phyloP scores from a whole-genome alignment of 2,329 filamentous ascomycete species.

The Diaporthe amygdali region DNA sequence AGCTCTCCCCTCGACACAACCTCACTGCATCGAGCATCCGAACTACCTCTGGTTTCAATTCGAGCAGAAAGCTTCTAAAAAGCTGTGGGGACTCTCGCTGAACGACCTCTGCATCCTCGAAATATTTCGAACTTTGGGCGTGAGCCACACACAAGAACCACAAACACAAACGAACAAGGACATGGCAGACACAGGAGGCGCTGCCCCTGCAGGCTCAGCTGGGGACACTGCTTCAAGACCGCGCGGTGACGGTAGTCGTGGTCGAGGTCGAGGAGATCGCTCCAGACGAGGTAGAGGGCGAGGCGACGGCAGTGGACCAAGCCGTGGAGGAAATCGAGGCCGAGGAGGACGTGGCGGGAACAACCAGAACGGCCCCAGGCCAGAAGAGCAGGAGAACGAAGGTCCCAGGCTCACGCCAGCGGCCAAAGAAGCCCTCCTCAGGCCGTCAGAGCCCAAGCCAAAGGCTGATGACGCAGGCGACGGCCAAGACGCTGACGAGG shows the following conservation, averaged over 20 bases:
- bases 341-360: slow-evolving; percentile 35
- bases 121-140: neutral
- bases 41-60: neutral
- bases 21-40: neutral
- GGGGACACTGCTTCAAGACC: slow-evolving; percentile 25
- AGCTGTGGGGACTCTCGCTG: neutral
- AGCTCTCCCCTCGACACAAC: neutral
- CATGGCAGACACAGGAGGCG: slow-evolving; percentile 23
- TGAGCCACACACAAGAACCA: neutral
- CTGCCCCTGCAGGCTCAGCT: slow-evolving; percentile 28
- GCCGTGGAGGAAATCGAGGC: slow-evolving; percentile 43
- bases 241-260: slow-evolving; percentile 41
- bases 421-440: slow-evolving; percentile 19
- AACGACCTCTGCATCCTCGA: neutral
- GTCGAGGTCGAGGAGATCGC: slow-evolving; percentile 49
- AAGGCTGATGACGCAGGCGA: slow-evolving; percentile 14
- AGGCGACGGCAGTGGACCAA: slow-evolving; percentile 35
- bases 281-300: slow-evolving; percentile 47
- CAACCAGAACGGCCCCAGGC: slow-evolving; percentile 13
- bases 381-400: slow-evolving; percentile 10
- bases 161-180: neutral
- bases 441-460: slow-evolving; percentile 1
- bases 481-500: slow-evolving; percentile 51
- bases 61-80: neutral
- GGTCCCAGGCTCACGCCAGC: slow-evolving; percentile 17